These are phyloP conservation scores for Ophiostoma fasciatum DNA, from an alignment of 2,329 filamentous ascomycete species.

Conservation along the genomic window DNA sequence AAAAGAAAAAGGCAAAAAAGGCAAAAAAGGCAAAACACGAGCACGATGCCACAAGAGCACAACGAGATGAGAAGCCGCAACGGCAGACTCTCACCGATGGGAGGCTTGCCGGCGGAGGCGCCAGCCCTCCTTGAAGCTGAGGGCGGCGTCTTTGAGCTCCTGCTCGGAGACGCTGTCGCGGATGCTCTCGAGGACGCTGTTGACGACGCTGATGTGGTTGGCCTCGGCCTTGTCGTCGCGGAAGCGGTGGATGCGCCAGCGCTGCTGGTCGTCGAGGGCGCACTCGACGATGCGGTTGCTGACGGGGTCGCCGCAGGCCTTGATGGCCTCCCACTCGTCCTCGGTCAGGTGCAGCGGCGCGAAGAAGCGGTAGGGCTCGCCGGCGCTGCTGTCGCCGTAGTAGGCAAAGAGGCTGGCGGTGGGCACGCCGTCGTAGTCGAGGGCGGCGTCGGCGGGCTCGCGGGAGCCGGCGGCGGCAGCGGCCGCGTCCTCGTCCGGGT, in stretches of 20 bases:
- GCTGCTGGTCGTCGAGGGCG: slow-evolving; percentile 55
- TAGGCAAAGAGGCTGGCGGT: slow-evolving; percentile 56
- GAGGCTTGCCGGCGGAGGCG: slow-evolving; percentile 42
- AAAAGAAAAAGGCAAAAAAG: not conserved
- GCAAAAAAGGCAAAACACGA: not conserved
- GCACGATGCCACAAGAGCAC: not conserved
- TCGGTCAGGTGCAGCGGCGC: slow-evolving; percentile 53
- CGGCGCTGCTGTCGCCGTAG: slow-evolving; percentile 39
- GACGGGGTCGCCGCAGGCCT: slow-evolving; percentile 57
- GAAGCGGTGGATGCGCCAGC: slow-evolving; percentile 81
- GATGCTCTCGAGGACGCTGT: slow-evolving; percentile 82
- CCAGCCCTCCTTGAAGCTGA: slow-evolving; percentile 64
- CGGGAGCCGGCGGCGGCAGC: slow-evolving; percentile 34
- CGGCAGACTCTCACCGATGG: slow-evolving; percentile 10
- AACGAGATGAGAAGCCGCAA: not conserved
- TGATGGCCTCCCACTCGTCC: slow-evolving; percentile 73
- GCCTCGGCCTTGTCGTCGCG: slow-evolving; percentile 85
- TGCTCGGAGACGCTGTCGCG: slow-evolving; percentile 69
- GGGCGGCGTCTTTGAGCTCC: slow-evolving; percentile 58
- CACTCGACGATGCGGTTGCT: slow-evolving; percentile 85
- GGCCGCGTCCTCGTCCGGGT: not conserved
- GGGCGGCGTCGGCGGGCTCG: slow-evolving; percentile 45
- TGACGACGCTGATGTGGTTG: slow-evolving; percentile 74
- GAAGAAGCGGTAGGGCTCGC: slow-evolving; percentile 44
- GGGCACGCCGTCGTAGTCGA: slow-evolving; percentile 71